Percentiles rank a stretch among this genome's conserved stretches.
These are phyloP conservation scores for Truncatella angustata DNA, from an alignment of 2,329 filamentous ascomycete genomes.

Conservation along the genomic window DNA sequence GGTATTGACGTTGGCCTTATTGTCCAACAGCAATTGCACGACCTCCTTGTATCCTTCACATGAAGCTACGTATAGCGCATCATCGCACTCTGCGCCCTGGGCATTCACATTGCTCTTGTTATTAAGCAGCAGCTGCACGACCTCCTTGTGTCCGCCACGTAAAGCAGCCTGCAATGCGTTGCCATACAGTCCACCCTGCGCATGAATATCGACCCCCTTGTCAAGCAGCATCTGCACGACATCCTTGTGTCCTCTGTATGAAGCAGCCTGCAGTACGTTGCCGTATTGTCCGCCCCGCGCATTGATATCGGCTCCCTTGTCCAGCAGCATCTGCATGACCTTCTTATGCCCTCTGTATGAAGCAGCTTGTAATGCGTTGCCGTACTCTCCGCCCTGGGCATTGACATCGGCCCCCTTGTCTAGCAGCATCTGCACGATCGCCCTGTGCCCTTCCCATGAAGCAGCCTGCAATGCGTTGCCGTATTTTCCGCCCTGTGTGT, in stretches of 20 bases:
- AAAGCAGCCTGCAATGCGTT: conserved; percentile 13
- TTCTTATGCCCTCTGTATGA: conserved; percentile 8
- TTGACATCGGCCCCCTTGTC: conserved; percentile 14
- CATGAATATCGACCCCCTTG: not conserved
- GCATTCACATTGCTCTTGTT: not conserved
- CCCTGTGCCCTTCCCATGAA: too few relatives aligned
- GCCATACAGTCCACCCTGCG: conserved; percentile 2
- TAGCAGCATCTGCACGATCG: too few relatives aligned
- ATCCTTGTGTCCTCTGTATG: conserved; percentile 9
- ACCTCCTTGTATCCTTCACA: conserved; percentile 4
- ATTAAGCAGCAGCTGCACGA: not conserved
- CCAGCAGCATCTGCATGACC: conserved; percentile 12
- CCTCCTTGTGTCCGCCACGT: conserved; percentile 4
- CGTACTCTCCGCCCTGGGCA: not conserved
- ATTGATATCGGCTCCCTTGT: too few relatives aligned
- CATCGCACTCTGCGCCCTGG: too few relatives aligned
- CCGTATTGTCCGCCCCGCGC: not conserved
- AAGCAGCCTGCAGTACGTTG: conserved; percentile 16
- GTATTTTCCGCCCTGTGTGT: too few relatives aligned
- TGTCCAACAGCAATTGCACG: not conserved
- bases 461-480: too few relatives aligned
- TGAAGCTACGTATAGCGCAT: conserved; percentile 12
- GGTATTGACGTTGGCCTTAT: not conserved
- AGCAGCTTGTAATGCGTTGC: conserved; percentile 10
- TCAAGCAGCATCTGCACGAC: conserved; percentile 12